Evolutionary conservation across 345 rosid species (phyloP), one percentile per base, ranked within the genome.

Genomic region (Punica granatum): DNA sequence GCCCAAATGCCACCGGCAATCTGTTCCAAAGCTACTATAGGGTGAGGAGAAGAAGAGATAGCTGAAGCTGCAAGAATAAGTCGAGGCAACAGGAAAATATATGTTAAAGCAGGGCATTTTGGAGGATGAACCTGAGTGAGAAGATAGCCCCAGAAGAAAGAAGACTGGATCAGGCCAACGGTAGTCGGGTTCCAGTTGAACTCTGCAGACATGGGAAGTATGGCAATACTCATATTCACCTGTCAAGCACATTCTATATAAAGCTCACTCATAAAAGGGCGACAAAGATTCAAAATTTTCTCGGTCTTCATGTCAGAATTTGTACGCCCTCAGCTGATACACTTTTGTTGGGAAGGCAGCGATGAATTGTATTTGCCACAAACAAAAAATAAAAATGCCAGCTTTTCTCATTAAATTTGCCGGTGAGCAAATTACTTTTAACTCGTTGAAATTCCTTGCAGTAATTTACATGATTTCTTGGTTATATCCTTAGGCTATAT

Each of bases 161-260:
- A 93, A 77, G 97, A 90, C 78, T 93, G 97, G 39, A 93, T 85
- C 71, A 93, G 46, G 72, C 98, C 98, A 70, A 93, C 94, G 0
- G 97, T 93, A 30, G 94, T 70, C 0, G 92, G 90, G 72, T 77
- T 93, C 97, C 97, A 93, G 70, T 88, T 82, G 73, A 9, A 86
- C 77, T 93, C 96, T 2, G 94, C 90, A n/a, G 96, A 87, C 96
- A 90, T 90, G n/a, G 98, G 98, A 76, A 93, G 98, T 83, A 93
- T 90, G 0, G 94, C 98, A 60, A 93, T 90, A 74, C 96, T 93
- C 97, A 93, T 93, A 48, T 93, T 93, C 70, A 93, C 97, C 98
- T 90, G 88, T 74, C 72, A 82, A 74, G 44, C 33, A 72, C 58
- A 69, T 69, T 61, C 70, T 49, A 43, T 58, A 81, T 72, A 76